Conservation (phyloP, 371 early-diverging fungal genomes). For the Phascolomyces articulosus region DNA sequence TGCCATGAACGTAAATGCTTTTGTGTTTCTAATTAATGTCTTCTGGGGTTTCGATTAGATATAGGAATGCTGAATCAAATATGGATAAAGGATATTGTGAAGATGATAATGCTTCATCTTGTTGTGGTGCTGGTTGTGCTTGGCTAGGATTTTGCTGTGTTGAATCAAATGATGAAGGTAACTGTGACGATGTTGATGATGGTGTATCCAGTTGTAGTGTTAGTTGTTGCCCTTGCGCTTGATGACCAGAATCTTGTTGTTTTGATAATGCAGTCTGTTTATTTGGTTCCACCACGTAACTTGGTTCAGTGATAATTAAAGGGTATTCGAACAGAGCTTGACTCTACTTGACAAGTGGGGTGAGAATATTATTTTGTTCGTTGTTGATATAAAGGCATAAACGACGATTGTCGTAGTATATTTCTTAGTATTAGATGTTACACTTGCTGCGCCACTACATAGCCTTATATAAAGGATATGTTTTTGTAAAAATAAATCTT, state of each 20-base stretch:
- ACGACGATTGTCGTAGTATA: constrained; percentile 3
- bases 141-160: neutral
- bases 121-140: neutral
- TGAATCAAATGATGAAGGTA: constrained; percentile 3
- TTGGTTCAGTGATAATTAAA: constrained; percentile 3
- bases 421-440: too few species aligned
- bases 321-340: constrained; percentile 3
- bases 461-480: too few species aligned
- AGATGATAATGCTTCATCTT: neutral
- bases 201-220: too few species aligned
- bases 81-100: neutral
- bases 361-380: neutral
- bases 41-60: neutral
- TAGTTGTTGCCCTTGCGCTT: too few species aligned
- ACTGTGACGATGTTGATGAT: neutral
- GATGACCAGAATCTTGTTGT: neutral
- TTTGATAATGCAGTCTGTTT: neutral
- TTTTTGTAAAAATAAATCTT: too few species aligned
- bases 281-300: constrained; percentile 1
- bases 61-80: neutral
- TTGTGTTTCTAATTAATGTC: neutral
- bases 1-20: neutral
- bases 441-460: too few species aligned
- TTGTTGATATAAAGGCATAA: constrained; percentile 4
- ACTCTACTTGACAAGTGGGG: constrained; percentile 1